Conservation (phyloP, 1,139 yeast species). For the Geotrichum siamense region DNA sequence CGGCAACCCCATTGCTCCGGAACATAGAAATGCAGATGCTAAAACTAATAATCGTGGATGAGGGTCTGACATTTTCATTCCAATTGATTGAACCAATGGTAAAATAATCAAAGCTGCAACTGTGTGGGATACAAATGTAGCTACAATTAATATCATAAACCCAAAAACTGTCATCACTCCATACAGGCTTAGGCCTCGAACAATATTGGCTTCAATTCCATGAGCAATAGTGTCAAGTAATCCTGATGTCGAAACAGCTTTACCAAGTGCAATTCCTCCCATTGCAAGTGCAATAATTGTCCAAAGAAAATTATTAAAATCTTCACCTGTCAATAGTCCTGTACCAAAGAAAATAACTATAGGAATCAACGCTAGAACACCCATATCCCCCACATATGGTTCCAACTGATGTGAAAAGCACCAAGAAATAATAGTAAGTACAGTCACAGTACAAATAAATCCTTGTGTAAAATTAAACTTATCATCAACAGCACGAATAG, state of each 20-base stretch:
- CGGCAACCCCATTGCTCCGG: constrained; percentile 93
- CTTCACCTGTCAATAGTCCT: constrained; percentile 74
- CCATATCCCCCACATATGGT: constrained; percentile 76
- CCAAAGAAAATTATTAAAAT: constrained; percentile 91
- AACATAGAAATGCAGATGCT: constrained; percentile 78
- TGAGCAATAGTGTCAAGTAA: constrained; percentile 69
- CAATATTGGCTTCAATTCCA: constrained; percentile 54
- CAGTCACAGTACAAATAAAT: constrained; percentile 58
- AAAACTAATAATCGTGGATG: constrained; percentile 70
- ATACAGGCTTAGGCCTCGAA: constrained; percentile 52
- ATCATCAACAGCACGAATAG: constrained; percentile 53
- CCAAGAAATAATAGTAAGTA: constrained; percentile 75
- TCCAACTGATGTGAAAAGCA: constrained; percentile 69
- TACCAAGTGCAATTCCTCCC: constrained; percentile 95
- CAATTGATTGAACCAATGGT: constrained; percentile 83
- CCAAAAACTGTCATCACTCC: constrained; percentile 72
- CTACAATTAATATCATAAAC: constrained; percentile 65
- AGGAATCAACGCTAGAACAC: constrained; percentile 80
- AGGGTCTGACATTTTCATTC: constrained; percentile 58
- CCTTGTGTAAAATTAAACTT: constrained; percentile 65
- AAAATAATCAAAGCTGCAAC: constrained; percentile 89
- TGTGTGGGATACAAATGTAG: constrained; percentile 91
- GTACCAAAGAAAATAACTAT: constrained; percentile 81
- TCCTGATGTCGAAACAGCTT: constrained; percentile 85
- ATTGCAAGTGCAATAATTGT: constrained; percentile 85